Evolutionary conservation across 2,329 filamentous ascomycete genomes (phyloP).

Genomic region (Ophiostoma tasmaniense): DNA sequence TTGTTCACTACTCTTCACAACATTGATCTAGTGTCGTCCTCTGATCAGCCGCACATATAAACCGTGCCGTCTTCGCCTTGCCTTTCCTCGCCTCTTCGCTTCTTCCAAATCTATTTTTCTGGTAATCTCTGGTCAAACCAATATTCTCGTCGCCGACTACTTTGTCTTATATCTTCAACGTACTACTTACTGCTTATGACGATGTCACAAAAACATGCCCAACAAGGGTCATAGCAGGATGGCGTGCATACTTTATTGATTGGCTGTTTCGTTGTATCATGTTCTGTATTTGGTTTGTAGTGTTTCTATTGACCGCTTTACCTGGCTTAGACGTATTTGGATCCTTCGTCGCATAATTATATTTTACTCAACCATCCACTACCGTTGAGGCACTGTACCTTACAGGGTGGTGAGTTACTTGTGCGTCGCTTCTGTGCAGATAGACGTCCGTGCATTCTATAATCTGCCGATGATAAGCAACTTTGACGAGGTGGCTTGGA

Average conservation of each 20-base stretch:
- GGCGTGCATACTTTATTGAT: background rate
- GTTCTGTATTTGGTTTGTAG: background rate
- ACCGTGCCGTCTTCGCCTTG: background rate
- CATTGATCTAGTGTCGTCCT: background rate
- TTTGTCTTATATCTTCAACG: background rate
- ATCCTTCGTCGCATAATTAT: background rate
- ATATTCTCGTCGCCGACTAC: background rate
- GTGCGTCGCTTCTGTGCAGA: background rate
- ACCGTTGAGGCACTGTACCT: background rate
- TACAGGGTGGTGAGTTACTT: background rate
- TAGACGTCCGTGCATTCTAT: background rate
- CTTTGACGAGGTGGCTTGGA: background rate
- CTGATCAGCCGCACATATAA: slow-evolving; percentile 1
- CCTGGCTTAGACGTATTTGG: background rate
- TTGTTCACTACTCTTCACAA: background rate
- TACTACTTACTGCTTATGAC: background rate
- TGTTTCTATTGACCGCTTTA: background rate
- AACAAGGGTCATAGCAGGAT: background rate
- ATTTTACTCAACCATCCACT: background rate
- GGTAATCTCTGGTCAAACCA: background rate
- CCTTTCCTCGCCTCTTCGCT: background rate
- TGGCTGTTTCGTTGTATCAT: background rate
- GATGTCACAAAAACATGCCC: background rate
- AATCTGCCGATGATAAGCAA: background rate
- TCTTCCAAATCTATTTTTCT: background rate